Evolutionary conservation across 1,284 basidiomycete species (phyloP).

Genomic region (Sphagnurus paluster): DNA sequence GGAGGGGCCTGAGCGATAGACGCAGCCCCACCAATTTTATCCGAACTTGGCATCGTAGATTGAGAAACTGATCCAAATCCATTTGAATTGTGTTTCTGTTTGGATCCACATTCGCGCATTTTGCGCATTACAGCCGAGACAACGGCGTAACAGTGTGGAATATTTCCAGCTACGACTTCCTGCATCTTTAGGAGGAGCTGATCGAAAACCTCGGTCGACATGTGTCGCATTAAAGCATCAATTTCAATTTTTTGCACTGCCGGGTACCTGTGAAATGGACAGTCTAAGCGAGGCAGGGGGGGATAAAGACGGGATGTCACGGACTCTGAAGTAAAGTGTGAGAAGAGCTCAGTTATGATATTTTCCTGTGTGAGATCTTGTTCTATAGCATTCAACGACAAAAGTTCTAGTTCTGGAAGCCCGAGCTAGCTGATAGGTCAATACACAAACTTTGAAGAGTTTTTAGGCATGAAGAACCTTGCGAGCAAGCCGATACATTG

Average conservation of each 20-base stretch:
- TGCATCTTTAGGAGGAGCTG: slow-evolving; percentile 4
- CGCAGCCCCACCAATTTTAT: too few species aligned
- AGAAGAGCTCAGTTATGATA: slow-evolving; percentile 23
- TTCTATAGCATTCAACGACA: slow-evolving; percentile 17
- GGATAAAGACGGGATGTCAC: background rate
- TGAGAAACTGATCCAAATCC: too few species aligned
- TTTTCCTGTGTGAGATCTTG: slow-evolving; percentile 17
- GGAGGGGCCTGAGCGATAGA: too few species aligned
- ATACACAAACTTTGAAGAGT: too few species aligned
- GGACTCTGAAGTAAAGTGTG: slow-evolving; percentile 23
- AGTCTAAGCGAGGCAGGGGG: background rate
- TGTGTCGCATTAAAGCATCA: slow-evolving; percentile 4
- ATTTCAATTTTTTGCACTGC: slow-evolving; percentile 21
- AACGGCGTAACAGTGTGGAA: slow-evolving; percentile 8
- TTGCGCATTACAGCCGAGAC: background rate
- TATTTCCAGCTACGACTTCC: background rate
- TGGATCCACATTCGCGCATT: background rate
- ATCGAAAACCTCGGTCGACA: slow-evolving; percentile 6
- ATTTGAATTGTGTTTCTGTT: background rate
- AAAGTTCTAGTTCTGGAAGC: slow-evolving; percentile 9
- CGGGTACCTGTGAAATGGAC: slow-evolving; percentile 16
- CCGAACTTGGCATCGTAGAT: too few species aligned
- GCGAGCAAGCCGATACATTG: slow-evolving; percentile 24
- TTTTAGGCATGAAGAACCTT: too few species aligned
- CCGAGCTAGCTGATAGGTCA: slow-evolving; percentile 6